Evolutionary conservation across 139 green algal species (phyloP).

Genomic region (Diplosphaera chodatii): DNA sequence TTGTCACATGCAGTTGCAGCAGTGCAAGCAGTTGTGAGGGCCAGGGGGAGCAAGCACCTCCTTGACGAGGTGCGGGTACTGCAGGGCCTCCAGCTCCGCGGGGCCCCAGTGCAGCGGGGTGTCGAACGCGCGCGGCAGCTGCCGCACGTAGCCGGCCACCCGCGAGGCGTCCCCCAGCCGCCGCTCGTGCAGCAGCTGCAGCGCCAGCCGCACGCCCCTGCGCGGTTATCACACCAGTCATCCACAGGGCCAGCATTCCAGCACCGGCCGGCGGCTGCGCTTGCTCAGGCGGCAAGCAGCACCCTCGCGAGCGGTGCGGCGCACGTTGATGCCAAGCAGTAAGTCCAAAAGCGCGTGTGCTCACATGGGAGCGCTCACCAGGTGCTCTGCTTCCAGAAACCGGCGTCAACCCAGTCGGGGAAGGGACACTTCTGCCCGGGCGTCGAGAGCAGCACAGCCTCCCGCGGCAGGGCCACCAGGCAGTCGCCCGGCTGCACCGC

Average conservation of each 20-base stretch:
- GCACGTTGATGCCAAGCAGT: too few relatives aligned
- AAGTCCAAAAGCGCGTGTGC: too few relatives aligned
- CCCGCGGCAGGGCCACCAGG: conserved; percentile 57
- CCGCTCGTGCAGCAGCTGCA: conserved; percentile 63
- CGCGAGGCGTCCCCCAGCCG: conserved; percentile 21
- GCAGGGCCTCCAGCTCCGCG: conserved; percentile 47
- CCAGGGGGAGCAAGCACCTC: too few relatives aligned
- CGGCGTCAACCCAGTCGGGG: conserved; percentile 25
- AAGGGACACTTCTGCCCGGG: conserved; percentile 52
- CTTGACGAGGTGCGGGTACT: conserved; percentile 50
- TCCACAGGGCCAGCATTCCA: too few relatives aligned
- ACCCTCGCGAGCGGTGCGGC: too few relatives aligned
- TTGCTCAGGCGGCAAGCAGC: too few relatives aligned
- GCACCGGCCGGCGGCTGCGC: too few relatives aligned
- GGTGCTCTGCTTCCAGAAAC: conserved; percentile 43
- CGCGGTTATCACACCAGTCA: too few relatives aligned
- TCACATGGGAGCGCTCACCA: too few relatives aligned
- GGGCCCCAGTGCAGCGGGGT: conserved; percentile 59
- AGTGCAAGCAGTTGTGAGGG: too few relatives aligned
- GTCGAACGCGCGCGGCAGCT: conserved; percentile 57
- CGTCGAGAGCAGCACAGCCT: conserved; percentile 43
- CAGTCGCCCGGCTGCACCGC: conserved; percentile 39
- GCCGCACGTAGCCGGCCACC: conserved; percentile 50
- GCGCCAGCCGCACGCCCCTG: conserved; percentile 61
- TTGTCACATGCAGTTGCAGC: too few relatives aligned